Base-by-base conservation (phyloP, 2,329 filamentous ascomycete genomes). In the Gyromitra esculenta region DNA sequence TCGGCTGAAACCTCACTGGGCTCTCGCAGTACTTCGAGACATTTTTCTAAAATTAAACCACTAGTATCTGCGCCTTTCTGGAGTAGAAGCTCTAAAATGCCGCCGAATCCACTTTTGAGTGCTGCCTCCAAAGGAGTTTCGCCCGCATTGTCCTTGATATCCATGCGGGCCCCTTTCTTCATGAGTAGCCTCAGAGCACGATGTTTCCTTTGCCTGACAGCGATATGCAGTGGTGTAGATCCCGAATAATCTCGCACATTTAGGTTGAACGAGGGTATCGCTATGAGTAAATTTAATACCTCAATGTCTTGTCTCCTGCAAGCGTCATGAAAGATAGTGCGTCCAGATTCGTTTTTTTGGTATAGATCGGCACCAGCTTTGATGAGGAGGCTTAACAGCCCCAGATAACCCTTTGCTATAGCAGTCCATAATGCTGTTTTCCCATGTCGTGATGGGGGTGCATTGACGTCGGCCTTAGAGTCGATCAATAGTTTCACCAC, bases 401-500 rank as follows among this genome's bases (percentile, higher is more conserved):
- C 77, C 45, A 81, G 0, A 41, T 59, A 13, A 25, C 31, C 31
- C 0, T 2, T 1, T 6, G 7, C 5, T n/a, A 25, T 15, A 5
- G 65, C 65, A 18, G 0, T 50, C 48, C 39, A 31, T 3, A 31
- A 31, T 31, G 25, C 2, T 31, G 25, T 31, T 4, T 31, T 3
- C 1, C 2, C 8, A 13, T 45, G 8, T 9, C 15, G 41, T 5
- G 15, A 2, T 37, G 21, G 41, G 8, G 3, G 18, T 21, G 18
- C 18, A 21, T 21, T 21, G 43, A 48, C 6, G 43, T 15, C n/a
- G 13, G n/a, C 7, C 9, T n/a, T 11, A 48, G 9, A 6, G 13
- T 7, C 18, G 45, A 5, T 48, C 13, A 18, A n/a, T n/a, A 48
- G 1, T 11, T 18, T 66, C 18, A 83, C 52, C 67, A 81, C 80